A percentile compares a stretch with the other conserved stretches of the same genome.
phyloP scores from a whole-genome alignment of 2,329 filamentous ascomycete genomes.

The Talaromyces sp. region DNA sequence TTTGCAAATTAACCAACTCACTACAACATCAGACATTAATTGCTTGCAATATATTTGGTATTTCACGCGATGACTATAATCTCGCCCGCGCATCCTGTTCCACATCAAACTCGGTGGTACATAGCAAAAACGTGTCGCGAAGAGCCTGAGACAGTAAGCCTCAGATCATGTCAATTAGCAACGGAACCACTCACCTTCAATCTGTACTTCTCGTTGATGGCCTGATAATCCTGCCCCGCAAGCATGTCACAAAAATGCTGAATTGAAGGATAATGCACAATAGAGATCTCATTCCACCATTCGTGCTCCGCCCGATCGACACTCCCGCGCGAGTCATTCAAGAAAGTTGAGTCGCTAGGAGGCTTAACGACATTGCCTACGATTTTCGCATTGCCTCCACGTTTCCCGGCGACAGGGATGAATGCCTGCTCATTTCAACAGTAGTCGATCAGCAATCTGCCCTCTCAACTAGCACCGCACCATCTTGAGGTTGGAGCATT shows the following conservation, averaged over 20 bases:
- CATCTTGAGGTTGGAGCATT: not conserved
- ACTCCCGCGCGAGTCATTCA: conserved; percentile 26
- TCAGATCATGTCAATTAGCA: not conserved
- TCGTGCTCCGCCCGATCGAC: conserved; percentile 25
- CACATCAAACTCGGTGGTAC: conserved; percentile 50
- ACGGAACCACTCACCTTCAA: conserved; percentile 39
- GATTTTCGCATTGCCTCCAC: conserved; percentile 59
- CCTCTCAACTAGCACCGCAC: not conserved
- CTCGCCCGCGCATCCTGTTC: conserved; percentile 33
- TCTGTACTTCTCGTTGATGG: conserved; percentile 52
- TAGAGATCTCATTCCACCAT: conserved; percentile 61
- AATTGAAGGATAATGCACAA: conserved; percentile 63
- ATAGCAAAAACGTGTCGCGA: conserved; percentile 52
- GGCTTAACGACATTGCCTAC: conserved; percentile 54
- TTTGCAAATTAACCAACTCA: not conserved
- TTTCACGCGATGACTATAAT: conserved; percentile 20
- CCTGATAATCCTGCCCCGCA: conserved; percentile 56
- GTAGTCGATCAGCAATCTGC: not conserved
- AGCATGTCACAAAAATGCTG: conserved; percentile 61
- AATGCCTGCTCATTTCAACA: conserved; percentile 26
- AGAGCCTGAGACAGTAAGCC: conserved; percentile 35
- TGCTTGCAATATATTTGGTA: not conserved
- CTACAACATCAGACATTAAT: not conserved
- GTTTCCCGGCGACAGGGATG: conserved; percentile 46
- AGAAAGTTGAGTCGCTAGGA: conserved; percentile 3